Conservation (phyloP, 2,329 filamentous ascomycete species). For the Metarhizium humberi region DNA sequence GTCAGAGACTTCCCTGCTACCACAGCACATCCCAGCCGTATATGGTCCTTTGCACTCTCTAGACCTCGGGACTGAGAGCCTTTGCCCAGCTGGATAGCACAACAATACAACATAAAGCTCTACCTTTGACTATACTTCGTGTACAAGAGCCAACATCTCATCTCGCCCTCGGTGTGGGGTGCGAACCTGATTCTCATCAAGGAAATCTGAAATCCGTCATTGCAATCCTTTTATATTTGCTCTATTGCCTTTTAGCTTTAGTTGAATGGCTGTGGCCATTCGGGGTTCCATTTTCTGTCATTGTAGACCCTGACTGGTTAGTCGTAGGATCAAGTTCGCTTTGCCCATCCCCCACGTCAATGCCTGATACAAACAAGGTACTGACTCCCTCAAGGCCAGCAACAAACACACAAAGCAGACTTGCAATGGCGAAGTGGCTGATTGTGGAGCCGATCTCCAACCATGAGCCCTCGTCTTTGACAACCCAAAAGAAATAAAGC, state of each 20-base stretch:
- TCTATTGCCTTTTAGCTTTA: background rate
- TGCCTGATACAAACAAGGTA: conserved; percentile 70
- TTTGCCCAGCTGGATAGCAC: too few relatives aligned
- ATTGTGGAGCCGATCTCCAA: conserved; percentile 96
- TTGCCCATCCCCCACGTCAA: conserved; percentile 50
- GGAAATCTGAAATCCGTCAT: background rate
- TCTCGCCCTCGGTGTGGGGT: too few relatives aligned
- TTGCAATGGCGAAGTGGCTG: conserved; percentile 90
- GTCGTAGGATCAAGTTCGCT: background rate
- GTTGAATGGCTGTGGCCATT: background rate
- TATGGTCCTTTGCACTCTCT: too few relatives aligned
- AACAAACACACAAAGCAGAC: conserved; percentile 82
- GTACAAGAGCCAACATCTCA: too few relatives aligned
- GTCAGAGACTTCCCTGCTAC: too few relatives aligned
- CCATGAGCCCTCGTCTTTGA: conserved; percentile 94
- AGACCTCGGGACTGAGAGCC: too few relatives aligned
- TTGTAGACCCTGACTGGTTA: background rate
- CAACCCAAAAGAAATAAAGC: conserved; percentile 95
- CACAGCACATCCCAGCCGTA: too few relatives aligned
- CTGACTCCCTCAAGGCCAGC: conserved; percentile 79
- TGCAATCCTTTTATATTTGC: background rate
- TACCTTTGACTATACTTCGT: too few relatives aligned
- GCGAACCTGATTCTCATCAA: too few relatives aligned
- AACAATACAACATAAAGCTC: too few relatives aligned
- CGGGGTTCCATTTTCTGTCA: background rate